A percentile compares a stretch with the other conserved stretches of the same genome.
Conservation (phyloP, 768 basidiomycete genomes). For the Collybia sordida region DNA sequence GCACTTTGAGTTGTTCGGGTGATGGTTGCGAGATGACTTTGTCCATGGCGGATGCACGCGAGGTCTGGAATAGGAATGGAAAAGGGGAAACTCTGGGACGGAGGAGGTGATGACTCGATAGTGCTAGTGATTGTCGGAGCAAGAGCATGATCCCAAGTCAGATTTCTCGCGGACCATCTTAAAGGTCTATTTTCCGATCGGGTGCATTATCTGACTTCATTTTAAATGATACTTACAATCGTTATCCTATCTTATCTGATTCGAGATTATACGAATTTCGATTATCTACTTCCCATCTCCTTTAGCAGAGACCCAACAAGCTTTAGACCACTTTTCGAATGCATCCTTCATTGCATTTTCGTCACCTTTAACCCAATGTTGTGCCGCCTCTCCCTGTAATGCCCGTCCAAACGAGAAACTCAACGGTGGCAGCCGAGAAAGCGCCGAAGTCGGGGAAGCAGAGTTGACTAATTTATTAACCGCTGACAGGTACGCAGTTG, state of each 20-base stretch:
- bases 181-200: not conserved
- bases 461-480: slow-evolving; percentile 37
- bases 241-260: not conserved
- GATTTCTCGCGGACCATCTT: not conserved
- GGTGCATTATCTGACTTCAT: not conserved
- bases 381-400: slow-evolving; percentile 49
- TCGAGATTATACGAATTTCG: slow-evolving; percentile 9
- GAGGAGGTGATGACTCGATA: no score
- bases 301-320: slow-evolving; percentile 40
- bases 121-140: no score
- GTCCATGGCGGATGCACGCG: no score
- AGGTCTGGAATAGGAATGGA: no score
- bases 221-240: no score
- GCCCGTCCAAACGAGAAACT: slow-evolving; percentile 52
- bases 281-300: slow-evolving; percentile 16
- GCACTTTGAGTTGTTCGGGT: slow-evolving; percentile 57
- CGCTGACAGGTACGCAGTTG: slow-evolving; percentile 39
- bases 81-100: not conserved
- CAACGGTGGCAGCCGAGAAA: slow-evolving; percentile 40
- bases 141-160: no score
- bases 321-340: slow-evolving; percentile 41
- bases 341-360: slow-evolving; percentile 35
- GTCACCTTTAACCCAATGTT: slow-evolving; percentile 46
- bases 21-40: no score
- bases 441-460: slow-evolving; percentile 30